Conservation (phyloP, 1,284 basidiomycete species). For the Cerrena zonata region DNA sequence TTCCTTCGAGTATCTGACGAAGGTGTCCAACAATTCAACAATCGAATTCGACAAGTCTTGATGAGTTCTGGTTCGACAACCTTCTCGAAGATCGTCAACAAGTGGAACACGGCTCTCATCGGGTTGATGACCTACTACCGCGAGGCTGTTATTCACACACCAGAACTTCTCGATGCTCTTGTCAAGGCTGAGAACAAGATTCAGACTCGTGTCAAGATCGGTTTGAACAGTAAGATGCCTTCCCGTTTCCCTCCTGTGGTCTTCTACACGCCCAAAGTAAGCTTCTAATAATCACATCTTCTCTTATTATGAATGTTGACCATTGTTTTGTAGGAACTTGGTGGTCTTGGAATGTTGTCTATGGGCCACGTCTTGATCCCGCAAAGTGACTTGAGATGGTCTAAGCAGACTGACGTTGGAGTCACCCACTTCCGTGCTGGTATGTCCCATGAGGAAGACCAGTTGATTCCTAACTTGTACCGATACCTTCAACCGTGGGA, state of each 20-base stretch:
- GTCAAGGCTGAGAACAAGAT: constrained; percentile 99
- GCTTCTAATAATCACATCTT: constrained; percentile 8
- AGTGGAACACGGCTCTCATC: constrained; percentile 96
- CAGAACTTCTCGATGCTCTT: constrained; percentile 87
- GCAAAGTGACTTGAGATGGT: constrained; percentile 94
- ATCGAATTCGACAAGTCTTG: constrained; percentile 90
- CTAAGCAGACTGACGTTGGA: constrained; percentile 95
- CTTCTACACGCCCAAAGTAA: constrained; percentile 88
- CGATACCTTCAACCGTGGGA: constrained; percentile 99
- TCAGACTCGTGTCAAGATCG: constrained; percentile 98
- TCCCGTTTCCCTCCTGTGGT: constrained; percentile 96
- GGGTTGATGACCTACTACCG: constrained; percentile 98
- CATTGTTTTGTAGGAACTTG: constrained; percentile 62
- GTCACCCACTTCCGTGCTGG: constrained; percentile 96
- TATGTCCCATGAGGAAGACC: constrained; percentile 92
- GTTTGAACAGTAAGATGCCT: constrained; percentile 98
- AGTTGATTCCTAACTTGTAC: constrained; percentile 94
- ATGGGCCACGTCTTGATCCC: constrained; percentile 99
- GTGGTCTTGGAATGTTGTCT: constrained; percentile 97
- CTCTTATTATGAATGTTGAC: constrained; percentile 9
- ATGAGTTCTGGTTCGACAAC: constrained; percentile 99
- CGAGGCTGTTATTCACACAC: constrained; percentile 97
- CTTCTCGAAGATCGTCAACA: constrained; percentile 99
- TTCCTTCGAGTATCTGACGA: constrained; percentile 97
- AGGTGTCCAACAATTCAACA: constrained; percentile 93